Percentiles rank a stretch among this genome's conserved stretches.
These are phyloP conservation scores for Sarocladium brachiariae DNA, from an alignment of 2,329 filamentous ascomycete species.

Conservation along the genomic window DNA sequence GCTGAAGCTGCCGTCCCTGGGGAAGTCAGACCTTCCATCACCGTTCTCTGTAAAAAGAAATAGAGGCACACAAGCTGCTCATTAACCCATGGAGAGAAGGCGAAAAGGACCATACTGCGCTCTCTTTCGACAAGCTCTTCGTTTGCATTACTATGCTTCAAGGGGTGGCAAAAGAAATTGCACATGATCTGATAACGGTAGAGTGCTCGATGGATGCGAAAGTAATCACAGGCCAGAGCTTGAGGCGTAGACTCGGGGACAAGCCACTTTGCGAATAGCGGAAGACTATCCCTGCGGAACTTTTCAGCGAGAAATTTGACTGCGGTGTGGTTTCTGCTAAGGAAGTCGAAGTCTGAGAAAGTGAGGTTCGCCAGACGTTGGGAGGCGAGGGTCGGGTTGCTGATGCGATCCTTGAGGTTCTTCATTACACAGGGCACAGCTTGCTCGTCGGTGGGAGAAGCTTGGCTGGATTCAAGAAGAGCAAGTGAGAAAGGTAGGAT, in stretches of 20 bases:
- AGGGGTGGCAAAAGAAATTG: neutral
- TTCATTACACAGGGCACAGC: neutral
- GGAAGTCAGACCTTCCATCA: neutral
- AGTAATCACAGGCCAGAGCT: neutral
- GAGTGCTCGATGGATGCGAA: slow-evolving; percentile 9
- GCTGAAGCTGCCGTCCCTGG: neutral
- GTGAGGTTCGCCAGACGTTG: neutral
- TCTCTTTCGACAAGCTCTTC: neutral
- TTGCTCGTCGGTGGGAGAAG: neutral
- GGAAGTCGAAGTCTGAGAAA: neutral
- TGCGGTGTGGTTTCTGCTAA: neutral
- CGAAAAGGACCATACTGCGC: neutral
- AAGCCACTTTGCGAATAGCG: slow-evolving; percentile 1
- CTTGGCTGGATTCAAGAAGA: neutral
- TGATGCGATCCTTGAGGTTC: neutral
- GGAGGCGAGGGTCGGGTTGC: neutral
- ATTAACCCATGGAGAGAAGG: slow-evolving; percentile 7
- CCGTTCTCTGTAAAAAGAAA: neutral
- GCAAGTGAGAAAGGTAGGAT: slow-evolving; percentile 7
- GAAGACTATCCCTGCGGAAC: neutral
- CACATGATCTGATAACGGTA: slow-evolving; percentile 8
- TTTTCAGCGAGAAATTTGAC: neutral
- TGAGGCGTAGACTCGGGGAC: neutral
- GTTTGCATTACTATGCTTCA: neutral
- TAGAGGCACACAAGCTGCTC: slow-evolving; percentile 6